Evolutionary conservation across 2,329 filamentous ascomycete species (phyloP).

Genomic region (Aotearoamyces nothofagi): DNA sequence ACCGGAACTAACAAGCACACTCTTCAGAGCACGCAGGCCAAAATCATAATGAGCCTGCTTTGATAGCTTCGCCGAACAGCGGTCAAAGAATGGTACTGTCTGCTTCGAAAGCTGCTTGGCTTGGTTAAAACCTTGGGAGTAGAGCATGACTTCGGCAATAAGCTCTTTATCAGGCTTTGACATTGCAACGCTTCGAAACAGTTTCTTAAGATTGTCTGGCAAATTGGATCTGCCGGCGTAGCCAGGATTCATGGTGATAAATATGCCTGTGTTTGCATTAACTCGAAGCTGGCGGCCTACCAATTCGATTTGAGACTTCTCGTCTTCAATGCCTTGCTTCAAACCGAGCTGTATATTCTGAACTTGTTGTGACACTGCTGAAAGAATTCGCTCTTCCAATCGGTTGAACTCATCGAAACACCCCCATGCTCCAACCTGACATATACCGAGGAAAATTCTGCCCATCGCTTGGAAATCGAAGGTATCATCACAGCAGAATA

Average conservation of each 20-base stretch:
- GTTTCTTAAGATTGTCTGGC: constrained; percentile 97
- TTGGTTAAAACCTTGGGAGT: constrained; percentile 96
- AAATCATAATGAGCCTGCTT: constrained; percentile 99
- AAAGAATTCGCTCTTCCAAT: constrained; percentile 92
- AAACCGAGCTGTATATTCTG: constrained; percentile 97
- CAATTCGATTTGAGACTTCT: constrained; percentile 81
- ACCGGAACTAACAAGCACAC: constrained; percentile 94
- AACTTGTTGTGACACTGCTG: constrained; percentile 96
- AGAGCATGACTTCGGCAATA: constrained; percentile 99
- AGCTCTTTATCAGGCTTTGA: constrained; percentile 99
- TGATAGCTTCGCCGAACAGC: constrained; percentile 65
- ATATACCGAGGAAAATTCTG: constrained; percentile 96
- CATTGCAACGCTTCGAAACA: constrained; percentile 99
- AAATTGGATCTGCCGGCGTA: constrained; percentile 97
- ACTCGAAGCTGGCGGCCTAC: constrained; percentile 83
- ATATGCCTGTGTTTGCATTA: constrained; percentile 89
- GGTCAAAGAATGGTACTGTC: constrained; percentile 96
- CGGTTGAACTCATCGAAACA: constrained; percentile 99
- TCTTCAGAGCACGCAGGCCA: constrained; percentile 92
- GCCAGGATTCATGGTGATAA: constrained; percentile 99
- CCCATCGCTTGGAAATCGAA: constrained; percentile 99
- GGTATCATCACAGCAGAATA: constrained; percentile 98
- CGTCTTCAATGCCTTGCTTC: constrained; percentile 68
- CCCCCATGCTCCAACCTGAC: constrained; percentile 97
- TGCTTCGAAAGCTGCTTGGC: constrained; percentile 89